Evolutionary conservation across 2,329 filamentous ascomycete genomes (phyloP).

Genomic region (Microdochium trichocladiopsis): DNA sequence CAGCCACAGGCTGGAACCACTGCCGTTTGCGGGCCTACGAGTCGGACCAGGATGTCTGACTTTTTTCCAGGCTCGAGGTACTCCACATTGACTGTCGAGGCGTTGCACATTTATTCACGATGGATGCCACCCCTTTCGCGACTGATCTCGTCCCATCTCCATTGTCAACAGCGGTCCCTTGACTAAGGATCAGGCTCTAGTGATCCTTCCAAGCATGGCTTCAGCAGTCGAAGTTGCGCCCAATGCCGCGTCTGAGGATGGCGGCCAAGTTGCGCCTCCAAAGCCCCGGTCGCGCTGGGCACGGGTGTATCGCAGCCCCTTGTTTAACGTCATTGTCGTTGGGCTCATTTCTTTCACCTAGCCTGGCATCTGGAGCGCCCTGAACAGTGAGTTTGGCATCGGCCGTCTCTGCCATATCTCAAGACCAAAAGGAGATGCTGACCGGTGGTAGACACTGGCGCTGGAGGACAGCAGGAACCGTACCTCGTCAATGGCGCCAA

Average conservation of each 20-base stretch:
- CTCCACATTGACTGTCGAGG: neutral
- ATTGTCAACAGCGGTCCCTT: neutral
- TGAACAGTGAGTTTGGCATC: slow-evolving; percentile 24
- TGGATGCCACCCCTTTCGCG: neutral
- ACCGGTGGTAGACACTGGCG: slow-evolving; percentile 15
- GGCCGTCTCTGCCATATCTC: neutral
- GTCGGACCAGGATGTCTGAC: neutral
- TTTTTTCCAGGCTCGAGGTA: neutral
- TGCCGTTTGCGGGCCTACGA: neutral
- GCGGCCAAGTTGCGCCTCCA: neutral
- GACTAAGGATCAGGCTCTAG: neutral
- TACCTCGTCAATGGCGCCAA: slow-evolving; percentile 33
- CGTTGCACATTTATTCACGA: neutral
- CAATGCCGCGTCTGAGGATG: neutral
- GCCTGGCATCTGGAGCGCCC: slow-evolving; percentile 38
- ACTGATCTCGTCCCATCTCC: neutral
- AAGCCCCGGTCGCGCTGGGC: neutral
- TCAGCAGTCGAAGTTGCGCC: neutral
- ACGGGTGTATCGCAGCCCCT: slow-evolving; percentile 31
- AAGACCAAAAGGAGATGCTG: neutral
- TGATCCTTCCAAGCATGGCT: neutral
- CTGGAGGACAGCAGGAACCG: slow-evolving; percentile 24
- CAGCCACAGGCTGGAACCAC: neutral
- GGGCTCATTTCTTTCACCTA: slow-evolving; percentile 36
- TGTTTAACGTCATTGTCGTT: slow-evolving; percentile 38